Base-by-base conservation (phyloP, 1,284 basidiomycete genomes). In the Sanghuangporus baumii region DNA sequence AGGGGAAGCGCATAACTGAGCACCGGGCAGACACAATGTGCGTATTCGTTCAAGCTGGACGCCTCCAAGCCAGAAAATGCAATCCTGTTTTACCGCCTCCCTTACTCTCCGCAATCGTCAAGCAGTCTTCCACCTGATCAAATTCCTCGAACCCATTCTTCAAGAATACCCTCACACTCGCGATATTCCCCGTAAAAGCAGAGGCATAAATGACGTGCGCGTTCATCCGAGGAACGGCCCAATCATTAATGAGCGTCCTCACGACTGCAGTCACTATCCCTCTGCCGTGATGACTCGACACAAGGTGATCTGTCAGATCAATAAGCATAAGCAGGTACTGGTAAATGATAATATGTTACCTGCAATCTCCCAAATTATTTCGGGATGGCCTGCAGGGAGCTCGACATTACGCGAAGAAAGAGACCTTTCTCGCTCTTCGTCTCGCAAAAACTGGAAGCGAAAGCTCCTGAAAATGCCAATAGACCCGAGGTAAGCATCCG, bases 211-310 rank as follows among this genome's bases (percentile, higher is more conserved):
- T 67, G 23, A 64, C 62, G 23, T 63, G 62, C 12, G 63, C 70
- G 41, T 69, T 69, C 71, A 74, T 72, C 48, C 66, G 63, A 1
- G 71, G 70, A 2, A 71, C 59, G 9, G 70, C 72, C 72, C 72
- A 74, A 23, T 63, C 36, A 6, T 69, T 59, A 36, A 74, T 67
- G 43, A 74, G 26, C 6, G 68, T 66, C 3, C 55, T 61, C 14
- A 74, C 47, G 3, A 65, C 71, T 9, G 67, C 65, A 20, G 67
- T 69, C 71, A 73, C 74, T 40, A 74, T 72, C 5, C 73, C 73
- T 59, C 67, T 66, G 1, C 68, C 67, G 57, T 73, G 72, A 62
- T 73, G 68, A n/a, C 64, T 67, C 14, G 72, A 68, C 12, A 66
- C 62, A 11, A 73, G 65, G 55, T 73, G 73, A 62, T 70, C 73